Percentiles rank a stretch among this genome's conserved stretches.
phyloP scores from a whole-genome alignment of 2,329 filamentous ascomycete genomes.

The Ophiocordyceps sinensis region DNA sequence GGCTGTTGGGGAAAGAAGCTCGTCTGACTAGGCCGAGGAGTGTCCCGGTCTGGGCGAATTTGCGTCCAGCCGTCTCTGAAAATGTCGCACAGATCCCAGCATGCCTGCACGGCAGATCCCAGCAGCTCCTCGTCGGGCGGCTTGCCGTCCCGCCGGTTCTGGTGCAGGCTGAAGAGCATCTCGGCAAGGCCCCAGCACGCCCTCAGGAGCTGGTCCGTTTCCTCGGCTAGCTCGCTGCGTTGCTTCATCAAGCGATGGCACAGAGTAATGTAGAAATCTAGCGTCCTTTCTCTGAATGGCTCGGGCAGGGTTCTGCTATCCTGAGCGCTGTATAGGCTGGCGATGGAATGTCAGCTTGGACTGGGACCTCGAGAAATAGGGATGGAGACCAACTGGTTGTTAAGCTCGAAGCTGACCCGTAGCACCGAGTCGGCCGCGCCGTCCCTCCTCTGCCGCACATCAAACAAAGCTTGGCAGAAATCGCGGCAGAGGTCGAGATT shows the following conservation, averaged over 20 bases:
- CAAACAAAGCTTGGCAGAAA: constrained; percentile 84
- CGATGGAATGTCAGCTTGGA: neutral
- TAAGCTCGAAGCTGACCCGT: constrained; percentile 85
- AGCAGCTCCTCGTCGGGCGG: constrained; percentile 69
- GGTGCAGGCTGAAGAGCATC: constrained; percentile 82
- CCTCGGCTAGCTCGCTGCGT: constrained; percentile 59
- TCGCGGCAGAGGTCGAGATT: constrained; percentile 81
- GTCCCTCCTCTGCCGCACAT: constrained; percentile 64
- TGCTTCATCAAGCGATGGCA: constrained; percentile 97
- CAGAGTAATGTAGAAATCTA: constrained; percentile 89
- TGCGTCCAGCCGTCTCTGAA: constrained; percentile 89
- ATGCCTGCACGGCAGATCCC: constrained; percentile 78
- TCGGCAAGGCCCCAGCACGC: constrained; percentile 86
- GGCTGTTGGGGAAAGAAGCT: constrained; percentile 47
- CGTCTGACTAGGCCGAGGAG: constrained; percentile 67
- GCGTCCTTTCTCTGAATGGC: constrained; percentile 72
- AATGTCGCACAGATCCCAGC: constrained; percentile 88
- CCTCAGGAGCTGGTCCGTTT: constrained; percentile 70
- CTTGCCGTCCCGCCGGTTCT: constrained; percentile 62
- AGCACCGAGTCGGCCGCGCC: constrained; percentile 75
- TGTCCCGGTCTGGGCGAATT: constrained; percentile 71
- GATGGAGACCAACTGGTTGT: constrained; percentile 58
- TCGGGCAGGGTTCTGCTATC: constrained; percentile 67
- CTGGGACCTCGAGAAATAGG: neutral
- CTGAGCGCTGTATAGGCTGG: constrained; percentile 73